Percentiles rank a stretch among this genome's conserved stretches.
Evolutionary conservation across 345 rosid species (phyloP).

Genomic region (Citrus unshiu): DNA sequence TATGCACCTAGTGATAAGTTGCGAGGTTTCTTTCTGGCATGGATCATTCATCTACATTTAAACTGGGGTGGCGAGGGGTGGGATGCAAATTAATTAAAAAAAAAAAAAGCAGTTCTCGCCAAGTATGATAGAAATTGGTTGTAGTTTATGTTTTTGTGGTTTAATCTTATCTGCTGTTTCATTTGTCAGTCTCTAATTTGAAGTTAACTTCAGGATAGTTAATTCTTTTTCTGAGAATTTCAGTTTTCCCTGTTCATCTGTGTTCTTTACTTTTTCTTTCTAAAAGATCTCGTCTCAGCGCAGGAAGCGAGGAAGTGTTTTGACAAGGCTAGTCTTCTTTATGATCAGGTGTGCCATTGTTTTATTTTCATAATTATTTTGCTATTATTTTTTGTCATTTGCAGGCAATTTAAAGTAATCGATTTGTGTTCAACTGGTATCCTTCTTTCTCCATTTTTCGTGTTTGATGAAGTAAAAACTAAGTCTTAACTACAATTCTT

Average conservation of each 20-base stretch:
- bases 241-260: background rate
- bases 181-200: background rate
- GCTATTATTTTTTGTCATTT: slow-evolving; percentile 4
- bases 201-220: background rate
- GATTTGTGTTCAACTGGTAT: background rate
- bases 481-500: background rate
- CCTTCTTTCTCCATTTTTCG: background rate
- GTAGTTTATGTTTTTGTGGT: background rate
- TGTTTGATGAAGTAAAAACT: slow-evolving; percentile 1
- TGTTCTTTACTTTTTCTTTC: slow-evolving; percentile 2
- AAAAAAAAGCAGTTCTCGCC: background rate
- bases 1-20: background rate
- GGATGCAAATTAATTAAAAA: no score
- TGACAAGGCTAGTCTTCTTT: slow-evolving; percentile 91
- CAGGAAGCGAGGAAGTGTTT: slow-evolving; percentile 97
- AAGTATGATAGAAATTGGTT: background rate
- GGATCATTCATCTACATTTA: background rate
- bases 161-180: background rate
- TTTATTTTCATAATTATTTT: slow-evolving; percentile 10
- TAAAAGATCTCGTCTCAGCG: slow-evolving; percentile 32
- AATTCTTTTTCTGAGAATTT: background rate
- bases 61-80: no score
- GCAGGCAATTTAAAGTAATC: background rate
- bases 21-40: background rate
- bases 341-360: slow-evolving; percentile 71